Base-by-base conservation (phyloP, 2,329 filamentous ascomycete species). In the Calonectria hawksworthii region DNA sequence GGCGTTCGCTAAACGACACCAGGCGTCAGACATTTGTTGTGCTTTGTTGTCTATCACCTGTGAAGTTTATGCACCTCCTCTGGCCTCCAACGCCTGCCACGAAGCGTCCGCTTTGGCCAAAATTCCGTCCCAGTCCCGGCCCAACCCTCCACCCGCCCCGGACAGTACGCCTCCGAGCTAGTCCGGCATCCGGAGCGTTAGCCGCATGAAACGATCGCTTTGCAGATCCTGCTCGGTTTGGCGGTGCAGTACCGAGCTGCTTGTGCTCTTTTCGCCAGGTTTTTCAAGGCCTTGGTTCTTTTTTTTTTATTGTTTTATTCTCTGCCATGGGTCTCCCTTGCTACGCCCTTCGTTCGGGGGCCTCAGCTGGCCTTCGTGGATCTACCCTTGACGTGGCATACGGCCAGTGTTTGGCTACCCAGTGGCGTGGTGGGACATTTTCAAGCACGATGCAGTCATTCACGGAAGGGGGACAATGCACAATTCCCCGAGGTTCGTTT, bases 121-220 rank as follows among this genome's bases (percentile, higher is more conserved):
- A 65, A 30, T 50, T 44, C 36, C 38, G 61, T 65, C 26, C 36
- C 21, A 26, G 28, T 30, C 61, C 38, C 26, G 61, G 61, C 61
- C 61, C 30, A 47, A 47, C 23, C 61, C 61, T 47, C 26, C 61
- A 65, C 61, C 61, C 28, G 23, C 56, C 61, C 41, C 61, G 38
- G 38, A 34, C 61, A 47, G 7, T n/a, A 47, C 61, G 56, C n/a
- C 61, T 50, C 61, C 61, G 61, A 65, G 41, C 61, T 65, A 65
- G 61, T 50, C 41, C 61, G 61, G 61, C 38, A 65, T 65, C 61
- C 41, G 61, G 61, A 65, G 38, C 13, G 41, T 65, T 65, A 65
- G 61, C 61, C 38, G 28, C 61, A 65, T 63, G 56, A 63, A 63
- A 63, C 56, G 56, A 63, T 63, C 56, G 56, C 56, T 63, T 26